Conservation (phyloP, 345 rosid genomes). For the Eucalyptus regnans region DNA sequence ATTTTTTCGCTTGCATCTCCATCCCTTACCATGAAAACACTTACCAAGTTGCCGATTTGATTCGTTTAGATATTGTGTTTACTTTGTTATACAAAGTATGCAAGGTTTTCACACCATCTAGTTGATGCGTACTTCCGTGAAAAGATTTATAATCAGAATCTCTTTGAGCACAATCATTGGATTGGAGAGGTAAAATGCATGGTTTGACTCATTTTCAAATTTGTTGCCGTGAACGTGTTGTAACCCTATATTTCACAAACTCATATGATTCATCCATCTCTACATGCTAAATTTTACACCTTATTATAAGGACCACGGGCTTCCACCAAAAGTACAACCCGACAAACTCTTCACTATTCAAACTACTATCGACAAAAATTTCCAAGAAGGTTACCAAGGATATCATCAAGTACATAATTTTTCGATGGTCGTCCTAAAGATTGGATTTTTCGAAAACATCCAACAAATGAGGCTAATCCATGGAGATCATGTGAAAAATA, state of each 20-base stretch:
- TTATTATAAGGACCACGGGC: not conserved
- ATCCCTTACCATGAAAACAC: not conserved
- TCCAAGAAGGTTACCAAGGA: not conserved
- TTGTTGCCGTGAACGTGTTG: not conserved
- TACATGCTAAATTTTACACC: not conserved
- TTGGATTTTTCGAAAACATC: not conserved
- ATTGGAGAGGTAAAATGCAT: no score
- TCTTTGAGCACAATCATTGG: no score
- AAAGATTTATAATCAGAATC: no score
- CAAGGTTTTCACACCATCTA: not conserved
- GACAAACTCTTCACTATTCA: not conserved
- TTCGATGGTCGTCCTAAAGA: not conserved
- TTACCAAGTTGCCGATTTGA: not conserved
- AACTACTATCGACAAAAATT: no score
- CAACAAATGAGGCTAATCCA: not conserved
- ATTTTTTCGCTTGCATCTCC: not conserved
- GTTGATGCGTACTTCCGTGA: no score
- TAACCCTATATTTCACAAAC: not conserved
- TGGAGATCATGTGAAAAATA: not conserved
- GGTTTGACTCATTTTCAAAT: not conserved
- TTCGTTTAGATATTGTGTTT: not conserved
- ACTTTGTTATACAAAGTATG: not conserved
- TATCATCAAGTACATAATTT: not conserved
- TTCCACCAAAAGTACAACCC: not conserved
- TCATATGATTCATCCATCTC: not conserved